A percentile compares a stretch with the other conserved stretches of the same genome.
Conservation (phyloP, 1,139 yeast genomes). For the Pichia sp. region DNA sequence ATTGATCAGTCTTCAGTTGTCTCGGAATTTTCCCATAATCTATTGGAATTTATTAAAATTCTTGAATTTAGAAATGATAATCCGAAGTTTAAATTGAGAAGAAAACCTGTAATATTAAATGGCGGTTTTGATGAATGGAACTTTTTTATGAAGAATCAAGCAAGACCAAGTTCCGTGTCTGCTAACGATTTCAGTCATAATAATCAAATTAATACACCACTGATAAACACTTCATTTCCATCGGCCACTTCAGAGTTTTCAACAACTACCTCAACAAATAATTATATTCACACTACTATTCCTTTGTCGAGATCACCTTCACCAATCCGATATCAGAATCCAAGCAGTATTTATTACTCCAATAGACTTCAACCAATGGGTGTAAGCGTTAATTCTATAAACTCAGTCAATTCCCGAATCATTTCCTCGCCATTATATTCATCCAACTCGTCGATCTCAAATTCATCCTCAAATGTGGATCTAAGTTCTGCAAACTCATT, state of each 20-base stretch:
- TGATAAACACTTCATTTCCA: no score
- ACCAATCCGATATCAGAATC: neutral
- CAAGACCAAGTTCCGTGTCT: neutral
- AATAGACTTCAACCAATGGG: neutral
- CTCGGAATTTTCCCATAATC: conserved; percentile 10
- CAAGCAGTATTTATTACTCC: neutral
- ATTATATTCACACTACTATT: no score
- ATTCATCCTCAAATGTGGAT: no score
- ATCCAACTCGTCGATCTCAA: no score
- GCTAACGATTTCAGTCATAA: no score
- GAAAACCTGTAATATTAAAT: conserved; percentile 46
- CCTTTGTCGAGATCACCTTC: neutral
- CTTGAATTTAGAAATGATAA: conserved; percentile 27
- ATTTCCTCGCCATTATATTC: no score
- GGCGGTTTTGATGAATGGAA: conserved; percentile 48
- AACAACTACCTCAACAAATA: no score
- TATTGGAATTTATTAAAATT: conserved; percentile 29
- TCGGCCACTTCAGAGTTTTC: no score
- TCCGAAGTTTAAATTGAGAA: conserved; percentile 37
- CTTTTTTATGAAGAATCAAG: conserved; percentile 16
- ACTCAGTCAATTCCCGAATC: no score
- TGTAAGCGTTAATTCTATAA: no score
- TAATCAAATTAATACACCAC: no score
- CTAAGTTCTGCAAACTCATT: no score
- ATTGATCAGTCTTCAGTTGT: conserved; percentile 36